Evolutionary conservation across 2,329 filamentous ascomycete genomes (phyloP).

Genomic region (Aspergillus aculeatinus): DNA sequence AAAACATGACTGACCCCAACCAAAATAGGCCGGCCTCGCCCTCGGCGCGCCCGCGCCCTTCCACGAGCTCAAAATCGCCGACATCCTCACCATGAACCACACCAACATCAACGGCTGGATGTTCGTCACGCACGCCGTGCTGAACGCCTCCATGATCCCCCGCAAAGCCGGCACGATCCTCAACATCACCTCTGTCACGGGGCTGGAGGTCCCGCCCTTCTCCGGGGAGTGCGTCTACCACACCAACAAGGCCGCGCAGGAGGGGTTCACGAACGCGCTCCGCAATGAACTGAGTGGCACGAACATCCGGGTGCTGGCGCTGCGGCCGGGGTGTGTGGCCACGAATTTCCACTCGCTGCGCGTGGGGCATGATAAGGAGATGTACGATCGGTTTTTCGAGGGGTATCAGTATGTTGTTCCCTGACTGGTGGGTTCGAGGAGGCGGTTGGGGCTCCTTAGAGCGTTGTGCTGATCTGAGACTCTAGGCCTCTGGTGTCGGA

Average conservation of each 20-base stretch:
- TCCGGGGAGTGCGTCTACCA: slow-evolving; percentile 53
- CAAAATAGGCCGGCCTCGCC: slow-evolving; percentile 44
- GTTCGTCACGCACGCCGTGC: slow-evolving; percentile 46
- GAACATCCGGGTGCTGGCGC: slow-evolving; percentile 49
- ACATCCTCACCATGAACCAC: slow-evolving; percentile 48
- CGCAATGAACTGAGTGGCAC: slow-evolving; percentile 49
- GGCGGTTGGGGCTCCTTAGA: too few species aligned
- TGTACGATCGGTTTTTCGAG: slow-evolving; percentile 47
- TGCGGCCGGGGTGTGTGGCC: slow-evolving; percentile 50
- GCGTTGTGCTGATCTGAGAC: too few species aligned
- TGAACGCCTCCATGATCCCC: slow-evolving; percentile 46
- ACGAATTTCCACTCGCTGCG: slow-evolving; percentile 51
- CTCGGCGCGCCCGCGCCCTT: slow-evolving; percentile 48
- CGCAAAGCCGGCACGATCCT: slow-evolving; percentile 47
- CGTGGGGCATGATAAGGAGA: slow-evolving; percentile 45
- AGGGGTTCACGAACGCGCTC: slow-evolving; percentile 52
- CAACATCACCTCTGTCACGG: slow-evolving; percentile 51
- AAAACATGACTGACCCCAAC: neutral
- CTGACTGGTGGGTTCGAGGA: neutral
- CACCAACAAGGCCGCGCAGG: slow-evolving; percentile 48
- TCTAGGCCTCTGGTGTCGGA: slow-evolving; percentile 39
- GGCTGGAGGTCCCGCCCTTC: slow-evolving; percentile 50
- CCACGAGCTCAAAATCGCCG: slow-evolving; percentile 41
- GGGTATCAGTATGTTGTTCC: slow-evolving; percentile 38
- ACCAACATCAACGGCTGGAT: slow-evolving; percentile 53